A percentile compares a stretch with the other conserved stretches of the same genome.
These are phyloP conservation scores for Yamadazyma taylorii DNA, from an alignment of 1,139 yeast species.

Conservation along the genomic window DNA sequence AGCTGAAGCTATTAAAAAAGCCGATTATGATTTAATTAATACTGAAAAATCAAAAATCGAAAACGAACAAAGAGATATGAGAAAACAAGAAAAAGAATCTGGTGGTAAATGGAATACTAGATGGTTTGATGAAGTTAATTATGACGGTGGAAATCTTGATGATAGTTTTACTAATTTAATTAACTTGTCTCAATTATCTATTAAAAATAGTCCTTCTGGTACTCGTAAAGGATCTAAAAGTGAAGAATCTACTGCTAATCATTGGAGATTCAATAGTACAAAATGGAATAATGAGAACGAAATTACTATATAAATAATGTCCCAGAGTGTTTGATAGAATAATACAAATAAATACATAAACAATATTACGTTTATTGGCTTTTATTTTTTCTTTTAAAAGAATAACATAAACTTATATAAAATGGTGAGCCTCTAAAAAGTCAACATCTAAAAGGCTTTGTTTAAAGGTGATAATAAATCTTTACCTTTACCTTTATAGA, in stretches of 20 bases:
- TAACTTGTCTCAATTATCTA: constrained; percentile 55
- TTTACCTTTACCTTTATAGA: constrained; percentile 86
- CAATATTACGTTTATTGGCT: too few species aligned
- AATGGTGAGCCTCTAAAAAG: too few species aligned
- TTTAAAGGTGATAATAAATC: constrained; percentile 72
- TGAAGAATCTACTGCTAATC: constrained; percentile 49
- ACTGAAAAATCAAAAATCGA: constrained; percentile 76
- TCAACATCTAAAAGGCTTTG: constrained; percentile 72
- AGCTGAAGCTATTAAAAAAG: constrained; percentile 77
- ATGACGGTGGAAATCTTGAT: constrained; percentile 24
- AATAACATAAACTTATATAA: too few species aligned
- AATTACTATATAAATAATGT: constrained; percentile 32
- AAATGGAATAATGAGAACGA: constrained; percentile 64
- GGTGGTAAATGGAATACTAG: constrained; percentile 70
- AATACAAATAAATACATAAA: too few species aligned
- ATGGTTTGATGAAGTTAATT: constrained; percentile 70
- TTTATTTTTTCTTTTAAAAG: too few species aligned
- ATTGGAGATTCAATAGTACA: constrained; percentile 65
- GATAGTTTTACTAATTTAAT: constrained; percentile 50
- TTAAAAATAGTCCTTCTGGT: constrained; percentile 69
- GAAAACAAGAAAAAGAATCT: constrained; percentile 65
- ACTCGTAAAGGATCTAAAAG: constrained; percentile 52
- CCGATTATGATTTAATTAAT: constrained; percentile 74
- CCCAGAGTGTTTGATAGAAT: too few species aligned
- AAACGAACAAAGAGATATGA: constrained; percentile 75